These are phyloP conservation scores for Saccharomyces jurei DNA, from an alignment of 805 yeast genomes.

Conservation along the genomic window DNA sequence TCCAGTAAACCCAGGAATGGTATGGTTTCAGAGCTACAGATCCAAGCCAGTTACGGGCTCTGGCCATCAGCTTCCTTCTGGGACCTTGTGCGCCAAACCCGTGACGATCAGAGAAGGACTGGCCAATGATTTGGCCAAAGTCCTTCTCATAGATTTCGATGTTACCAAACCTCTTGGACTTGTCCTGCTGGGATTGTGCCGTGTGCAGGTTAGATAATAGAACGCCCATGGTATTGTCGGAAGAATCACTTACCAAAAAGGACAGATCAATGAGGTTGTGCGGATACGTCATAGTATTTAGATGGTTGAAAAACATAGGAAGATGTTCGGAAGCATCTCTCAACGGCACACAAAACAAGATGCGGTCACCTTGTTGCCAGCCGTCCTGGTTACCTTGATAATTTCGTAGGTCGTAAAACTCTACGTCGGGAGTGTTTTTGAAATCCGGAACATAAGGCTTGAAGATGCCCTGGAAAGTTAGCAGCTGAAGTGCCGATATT, in stretches of 20 bases:
- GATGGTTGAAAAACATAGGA: slow-evolving; percentile 80
- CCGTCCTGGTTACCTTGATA: slow-evolving; percentile 63
- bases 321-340: slow-evolving; percentile 88
- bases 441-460: slow-evolving; percentile 33
- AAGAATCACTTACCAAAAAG: slow-evolving; percentile 82
- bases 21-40: slow-evolving; percentile 81
- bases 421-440: slow-evolving; percentile 37
- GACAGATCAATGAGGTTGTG: slow-evolving; percentile 77
- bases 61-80: slow-evolving; percentile 88
- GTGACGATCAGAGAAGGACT: slow-evolving; percentile 86
- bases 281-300: slow-evolving; percentile 75
- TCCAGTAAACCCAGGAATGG: slow-evolving; percentile 95
- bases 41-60: slow-evolving; percentile 91
- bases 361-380: slow-evolving; percentile 72
- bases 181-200: slow-evolving; percentile 60
- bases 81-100: slow-evolving; percentile 96
- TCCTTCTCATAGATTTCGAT: slow-evolving; percentile 86
- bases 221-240: slow-evolving; percentile 75
- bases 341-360: slow-evolving; percentile 78
- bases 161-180: slow-evolving; percentile 61
- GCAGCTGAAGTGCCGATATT: not conserved
- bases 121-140: slow-evolving; percentile 90
- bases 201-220: slow-evolving; percentile 48
- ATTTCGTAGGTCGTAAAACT: slow-evolving; percentile 64
- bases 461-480: slow-evolving; percentile 4